Base-by-base conservation (phyloP, 371 early-diverging fungal species). In the Entomophthora muscae region DNA sequence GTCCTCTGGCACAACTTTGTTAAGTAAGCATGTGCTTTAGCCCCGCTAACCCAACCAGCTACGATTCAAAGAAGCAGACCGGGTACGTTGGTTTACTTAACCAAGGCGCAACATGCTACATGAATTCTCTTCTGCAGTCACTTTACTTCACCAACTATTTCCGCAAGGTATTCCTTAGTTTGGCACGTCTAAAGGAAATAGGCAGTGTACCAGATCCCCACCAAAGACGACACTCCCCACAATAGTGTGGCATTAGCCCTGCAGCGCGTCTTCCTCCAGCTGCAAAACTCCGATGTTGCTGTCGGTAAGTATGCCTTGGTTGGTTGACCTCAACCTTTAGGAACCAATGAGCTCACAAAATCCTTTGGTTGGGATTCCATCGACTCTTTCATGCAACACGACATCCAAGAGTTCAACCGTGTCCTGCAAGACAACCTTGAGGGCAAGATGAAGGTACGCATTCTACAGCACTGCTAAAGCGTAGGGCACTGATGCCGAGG, bases 101-200 rank as follows among this genome's bases (percentile, higher is more conserved):
- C 73, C 95, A 98, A 71, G 99, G 99, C 12, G 99, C 99, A 0
- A 99, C 99, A 0, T 98, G 99, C 78, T 99, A 99, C 73, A 92
- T 98, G 90, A 99, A 98, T 79, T 94, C 98, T 53, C 78, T 99
- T 17, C 81, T 99, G 32, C 99, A 99, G 74, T 91, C 96, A 1
- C 80, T 99, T 17, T 98, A 88, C 73, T 93, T 92, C 68, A 98
- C 98, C 26, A 91, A 88, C 66, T 82, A 84, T 71, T 98, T 99
- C 75, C 85, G 95, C 64, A 89, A 89, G 65, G 69, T 66, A 58
- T n/a, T n/a, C 27, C 22, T n/a, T 60, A 2, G n/a, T 57, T 57
- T 13, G 29, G 29, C 17, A 3, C n/a, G 29, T 30, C 62, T 64
- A 52, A 51, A 32, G 30, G 56, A 12, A 13, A 31, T 64, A 77